Conservation (phyloP, 2,329 filamentous ascomycete species). For the Lasiodiplodia gonubiensis region DNA sequence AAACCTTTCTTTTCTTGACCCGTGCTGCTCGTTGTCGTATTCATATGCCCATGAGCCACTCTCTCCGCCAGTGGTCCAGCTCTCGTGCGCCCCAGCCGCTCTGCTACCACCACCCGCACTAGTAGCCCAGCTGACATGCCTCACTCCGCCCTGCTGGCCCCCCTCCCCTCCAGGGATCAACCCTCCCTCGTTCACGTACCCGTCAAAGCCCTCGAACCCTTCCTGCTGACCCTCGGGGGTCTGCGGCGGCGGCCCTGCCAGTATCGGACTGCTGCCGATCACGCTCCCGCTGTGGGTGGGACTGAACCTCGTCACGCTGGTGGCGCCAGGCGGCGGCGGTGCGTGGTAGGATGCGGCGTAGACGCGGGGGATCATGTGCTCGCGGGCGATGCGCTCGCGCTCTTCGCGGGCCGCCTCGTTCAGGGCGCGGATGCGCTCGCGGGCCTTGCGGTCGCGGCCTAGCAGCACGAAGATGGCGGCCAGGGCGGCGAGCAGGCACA, state of each 20-base stretch:
- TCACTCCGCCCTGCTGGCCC: not conserved
- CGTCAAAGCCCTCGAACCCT: not conserved
- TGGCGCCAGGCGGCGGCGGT: not conserved
- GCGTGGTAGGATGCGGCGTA: conserved; percentile 3
- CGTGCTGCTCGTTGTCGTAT: conserved; percentile 1
- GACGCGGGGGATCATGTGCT: conserved; percentile 14
- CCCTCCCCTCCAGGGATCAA: not conserved
- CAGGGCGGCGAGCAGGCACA: conserved; percentile 17
- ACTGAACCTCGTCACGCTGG: not conserved
- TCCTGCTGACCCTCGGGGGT: conserved; percentile 5
- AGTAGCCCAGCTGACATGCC: conserved; percentile 8
- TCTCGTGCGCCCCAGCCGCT: not conserved
- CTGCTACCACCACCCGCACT: conserved; percentile 1
- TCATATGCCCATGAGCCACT: conserved; percentile 14
- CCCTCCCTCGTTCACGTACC: conserved; percentile 3
- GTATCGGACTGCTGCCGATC: not conserved
- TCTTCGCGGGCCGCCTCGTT: conserved; percentile 17
- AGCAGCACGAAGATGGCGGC: conserved; percentile 22
- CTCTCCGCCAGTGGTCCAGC: not conserved
- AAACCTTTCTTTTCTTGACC: conserved; percentile 14
- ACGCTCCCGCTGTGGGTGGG: not conserved
- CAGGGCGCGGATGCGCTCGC: conserved; percentile 16
- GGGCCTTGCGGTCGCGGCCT: conserved; percentile 22
- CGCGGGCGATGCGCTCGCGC: conserved; percentile 22
- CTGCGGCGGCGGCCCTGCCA: not conserved